Conservation (phyloP, 805 yeast genomes). For the Lipomyces yamanashiensis region DNA sequence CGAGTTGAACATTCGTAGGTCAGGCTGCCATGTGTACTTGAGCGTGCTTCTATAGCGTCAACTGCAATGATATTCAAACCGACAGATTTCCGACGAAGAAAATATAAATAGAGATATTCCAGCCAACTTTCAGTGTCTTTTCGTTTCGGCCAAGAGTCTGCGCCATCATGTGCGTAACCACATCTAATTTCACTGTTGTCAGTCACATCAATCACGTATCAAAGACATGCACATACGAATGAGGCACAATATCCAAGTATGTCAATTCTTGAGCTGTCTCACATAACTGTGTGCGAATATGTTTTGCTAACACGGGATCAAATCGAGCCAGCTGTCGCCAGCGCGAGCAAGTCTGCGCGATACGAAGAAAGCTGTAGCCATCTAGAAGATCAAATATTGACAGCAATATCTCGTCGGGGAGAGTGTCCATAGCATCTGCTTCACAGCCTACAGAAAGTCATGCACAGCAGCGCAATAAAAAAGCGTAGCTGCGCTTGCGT, state of each 20-base stretch:
- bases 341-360: conserved; percentile 27
- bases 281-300: conserved; percentile 22
- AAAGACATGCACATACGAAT: conserved; percentile 6
- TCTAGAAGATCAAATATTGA: conserved; percentile 21
- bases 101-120: conserved; percentile 15
- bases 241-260: conserved; percentile 14
- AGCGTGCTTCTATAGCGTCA: background rate
- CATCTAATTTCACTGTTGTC: background rate
- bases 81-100: conserved; percentile 28
- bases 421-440: background rate
- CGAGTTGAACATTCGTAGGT: conserved; percentile 22
- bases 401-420: conserved; percentile 26
- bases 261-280: conserved; percentile 9
- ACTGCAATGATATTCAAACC: conserved; percentile 14
- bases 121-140: conserved; percentile 11
- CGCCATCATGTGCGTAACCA: background rate
- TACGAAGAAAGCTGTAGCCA: conserved; percentile 20
- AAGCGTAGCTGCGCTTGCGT: too few relatives aligned
- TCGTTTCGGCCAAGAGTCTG: conserved; percentile 9
- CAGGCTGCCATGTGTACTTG: background rate
- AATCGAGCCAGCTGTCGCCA: conserved; percentile 15
- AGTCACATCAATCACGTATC: background rate
- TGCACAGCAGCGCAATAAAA: background rate
- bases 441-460: background rate
- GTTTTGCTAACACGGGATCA: conserved; percentile 22